Evolutionary conservation across 331 rosid species (phyloP).

Genomic region (Rosa hybrid): DNA sequence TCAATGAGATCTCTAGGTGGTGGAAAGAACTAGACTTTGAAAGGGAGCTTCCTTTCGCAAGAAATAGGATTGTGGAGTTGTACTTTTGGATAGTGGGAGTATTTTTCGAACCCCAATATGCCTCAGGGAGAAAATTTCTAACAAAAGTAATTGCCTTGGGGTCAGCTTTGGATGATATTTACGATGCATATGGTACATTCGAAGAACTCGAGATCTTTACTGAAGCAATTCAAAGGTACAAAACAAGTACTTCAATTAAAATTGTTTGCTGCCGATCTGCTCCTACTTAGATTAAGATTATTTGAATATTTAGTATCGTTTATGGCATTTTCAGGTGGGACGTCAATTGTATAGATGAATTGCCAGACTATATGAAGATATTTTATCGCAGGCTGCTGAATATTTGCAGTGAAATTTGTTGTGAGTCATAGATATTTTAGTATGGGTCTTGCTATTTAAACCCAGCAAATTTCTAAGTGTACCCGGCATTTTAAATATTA

Average conservation of each 20-base stretch:
- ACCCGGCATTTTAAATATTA: no score
- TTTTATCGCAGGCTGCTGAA: conserved; percentile 24
- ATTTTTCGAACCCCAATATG: conserved; percentile 31
- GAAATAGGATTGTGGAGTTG: conserved; percentile 36
- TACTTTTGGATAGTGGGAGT: conserved; percentile 34
- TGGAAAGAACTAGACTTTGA: conserved; percentile 45
- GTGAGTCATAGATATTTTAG: no score
- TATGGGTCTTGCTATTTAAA: no score
- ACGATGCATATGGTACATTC: conserved; percentile 34
- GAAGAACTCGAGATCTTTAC: conserved; percentile 42
- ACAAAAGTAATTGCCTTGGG: conserved; percentile 23
- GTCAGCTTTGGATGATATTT: conserved; percentile 32
- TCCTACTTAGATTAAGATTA: no score
- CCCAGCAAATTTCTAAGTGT: no score
- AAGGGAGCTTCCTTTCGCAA: conserved; percentile 31
- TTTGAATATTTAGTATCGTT: no score
- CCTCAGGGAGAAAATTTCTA: conserved; percentile 5
- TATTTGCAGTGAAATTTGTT: neutral
- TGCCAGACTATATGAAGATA: conserved; percentile 39
- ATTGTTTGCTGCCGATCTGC: no score
- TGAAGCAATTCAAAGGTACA: conserved; percentile 31
- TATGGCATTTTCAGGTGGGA: conserved; percentile 40
- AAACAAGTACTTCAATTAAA: neutral
- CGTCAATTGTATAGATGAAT: conserved; percentile 12
- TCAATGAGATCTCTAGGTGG: conserved; percentile 36